These are phyloP conservation scores for Leccinum uliginosum DNA, from an alignment of 768 basidiomycete genomes.

Conservation along the genomic window DNA sequence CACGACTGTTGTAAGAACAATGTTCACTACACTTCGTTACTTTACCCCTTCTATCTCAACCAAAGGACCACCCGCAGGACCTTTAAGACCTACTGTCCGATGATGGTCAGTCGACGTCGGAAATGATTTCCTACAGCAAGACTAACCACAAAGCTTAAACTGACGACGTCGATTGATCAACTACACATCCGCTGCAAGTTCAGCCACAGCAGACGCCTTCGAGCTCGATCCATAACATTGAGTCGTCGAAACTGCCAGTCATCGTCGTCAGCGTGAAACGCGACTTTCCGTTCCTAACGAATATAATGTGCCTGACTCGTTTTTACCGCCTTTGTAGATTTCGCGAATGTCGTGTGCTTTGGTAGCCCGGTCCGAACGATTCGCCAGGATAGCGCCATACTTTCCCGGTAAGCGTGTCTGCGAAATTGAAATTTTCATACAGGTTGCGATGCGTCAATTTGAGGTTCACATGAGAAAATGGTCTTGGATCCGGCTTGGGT, in stretches of 20 bases:
- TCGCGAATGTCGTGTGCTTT: constrained; percentile 5
- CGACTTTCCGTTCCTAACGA: neutral
- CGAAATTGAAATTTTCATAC: too few relatives aligned
- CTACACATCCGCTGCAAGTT: constrained; percentile 27
- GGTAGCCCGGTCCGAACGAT: neutral
- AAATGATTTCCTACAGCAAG: neutral
- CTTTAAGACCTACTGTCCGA: neutral
- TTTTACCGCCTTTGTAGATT: constrained; percentile 4
- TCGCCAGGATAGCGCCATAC: constrained; percentile 19
- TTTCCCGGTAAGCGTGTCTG: too few relatives aligned
- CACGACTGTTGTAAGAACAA: too few relatives aligned
- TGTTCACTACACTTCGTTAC: too few relatives aligned
- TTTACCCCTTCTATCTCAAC: too few relatives aligned
- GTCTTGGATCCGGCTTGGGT: constrained; percentile 36
- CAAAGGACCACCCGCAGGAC: too few relatives aligned
- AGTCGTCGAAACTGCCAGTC: neutral
- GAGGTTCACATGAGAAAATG: constrained; percentile 22
- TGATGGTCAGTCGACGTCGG: neutral
- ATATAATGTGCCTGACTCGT: constrained; percentile 3
- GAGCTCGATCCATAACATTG: too few relatives aligned
- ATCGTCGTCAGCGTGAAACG: neutral
- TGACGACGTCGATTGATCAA: constrained; percentile 23
- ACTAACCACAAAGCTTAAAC: constrained; percentile 23
- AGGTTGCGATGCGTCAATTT: too few relatives aligned
- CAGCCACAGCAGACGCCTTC: neutral